phyloP scores from a whole-genome alignment of 1,284 basidiomycete genomes.

The Pseudozyma flocculosa region DNA sequence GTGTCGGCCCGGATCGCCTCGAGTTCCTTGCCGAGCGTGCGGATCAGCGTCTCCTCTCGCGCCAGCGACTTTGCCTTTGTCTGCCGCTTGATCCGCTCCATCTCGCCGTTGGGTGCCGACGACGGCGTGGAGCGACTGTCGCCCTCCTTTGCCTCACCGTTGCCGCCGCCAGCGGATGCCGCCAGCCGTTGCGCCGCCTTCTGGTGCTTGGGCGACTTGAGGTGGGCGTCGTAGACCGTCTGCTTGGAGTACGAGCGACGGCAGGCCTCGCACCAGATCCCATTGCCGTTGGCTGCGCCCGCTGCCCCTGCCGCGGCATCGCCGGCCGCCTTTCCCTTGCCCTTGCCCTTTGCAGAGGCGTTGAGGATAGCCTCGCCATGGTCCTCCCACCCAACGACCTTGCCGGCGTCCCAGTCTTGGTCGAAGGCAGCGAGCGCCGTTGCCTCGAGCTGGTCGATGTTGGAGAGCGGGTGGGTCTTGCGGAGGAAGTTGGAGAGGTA shows the following conservation, averaged over 20 bases:
- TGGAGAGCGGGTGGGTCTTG: slow-evolving; percentile 81
- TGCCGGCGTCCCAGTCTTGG: slow-evolving; percentile 74
- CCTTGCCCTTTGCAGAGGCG: slow-evolving; percentile 45
- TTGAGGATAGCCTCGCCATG: slow-evolving; percentile 57
- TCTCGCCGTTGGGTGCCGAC: slow-evolving; percentile 3
- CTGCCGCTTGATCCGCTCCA: slow-evolving; percentile 21
- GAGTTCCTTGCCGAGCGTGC: slow-evolving; percentile 23
- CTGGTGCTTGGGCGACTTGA: slow-evolving; percentile 90
- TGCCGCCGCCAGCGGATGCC: slow-evolving; percentile 58
- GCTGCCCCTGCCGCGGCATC: too few species aligned
- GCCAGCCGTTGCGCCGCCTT: slow-evolving; percentile 79
- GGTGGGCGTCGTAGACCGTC: slow-evolving; percentile 94
- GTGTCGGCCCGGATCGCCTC: slow-evolving; percentile 62
- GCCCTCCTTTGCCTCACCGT: neutral
- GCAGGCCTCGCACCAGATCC: slow-evolving; percentile 94
- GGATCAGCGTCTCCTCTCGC: slow-evolving; percentile 41
- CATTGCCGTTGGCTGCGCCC: slow-evolving; percentile 58
- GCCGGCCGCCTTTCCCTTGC: slow-evolving; percentile 19
- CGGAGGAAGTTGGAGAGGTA: slow-evolving; percentile 86
- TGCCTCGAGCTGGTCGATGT: slow-evolving; percentile 71
- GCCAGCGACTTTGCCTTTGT: slow-evolving; percentile 39
- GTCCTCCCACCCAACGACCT: slow-evolving; percentile 73
- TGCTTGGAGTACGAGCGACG: slow-evolving; percentile 93
- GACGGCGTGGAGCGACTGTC: neutral
- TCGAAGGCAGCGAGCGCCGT: slow-evolving; percentile 73